Conservation (phyloP, 495 filamentous ascomycete species). For the Trichoderma gamsii region DNA sequence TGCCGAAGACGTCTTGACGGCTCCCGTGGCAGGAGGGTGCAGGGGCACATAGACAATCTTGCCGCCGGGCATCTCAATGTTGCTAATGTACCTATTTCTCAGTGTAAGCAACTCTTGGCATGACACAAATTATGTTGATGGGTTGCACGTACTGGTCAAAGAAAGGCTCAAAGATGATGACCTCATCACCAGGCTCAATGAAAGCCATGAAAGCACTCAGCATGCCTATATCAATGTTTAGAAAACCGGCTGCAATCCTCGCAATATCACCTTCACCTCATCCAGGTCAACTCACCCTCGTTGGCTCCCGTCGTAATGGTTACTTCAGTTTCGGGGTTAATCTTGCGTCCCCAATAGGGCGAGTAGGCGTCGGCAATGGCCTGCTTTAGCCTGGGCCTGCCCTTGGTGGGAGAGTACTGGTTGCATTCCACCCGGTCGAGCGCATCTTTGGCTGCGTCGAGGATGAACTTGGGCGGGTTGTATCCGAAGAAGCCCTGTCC, state of each 20-base stretch:
- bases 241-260: neutral
- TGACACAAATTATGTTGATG: neutral
- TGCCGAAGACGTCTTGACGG: conserved; percentile 69
- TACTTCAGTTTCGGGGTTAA: conserved; percentile 87
- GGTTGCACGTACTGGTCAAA: conserved; percentile 76
- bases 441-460: conserved; percentile 83
- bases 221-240: conserved; percentile 49
- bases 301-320: conserved; percentile 95
- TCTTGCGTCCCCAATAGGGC: conserved; percentile 67
- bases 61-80: conserved; percentile 96
- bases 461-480: conserved; percentile 87
- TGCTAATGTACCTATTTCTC: conserved; percentile 69
- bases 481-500: conserved; percentile 98
- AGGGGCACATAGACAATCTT: conserved; percentile 90
- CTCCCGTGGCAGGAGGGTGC: conserved; percentile 82
- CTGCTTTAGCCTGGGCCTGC: conserved; percentile 81
- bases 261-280: neutral
- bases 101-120: neutral
- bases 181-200: conserved; percentile 88
- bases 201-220: conserved; percentile 97
- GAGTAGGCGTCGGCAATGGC: conserved; percentile 88
- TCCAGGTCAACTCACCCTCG: conserved; percentile 53
- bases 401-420: conserved; percentile 94
- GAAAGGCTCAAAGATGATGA: conserved; percentile 97
- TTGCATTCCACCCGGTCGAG: conserved; percentile 95